phyloP scores from a whole-genome alignment of 2,329 filamentous ascomycete genomes.

The Magnaporthiopsis incrustans region DNA sequence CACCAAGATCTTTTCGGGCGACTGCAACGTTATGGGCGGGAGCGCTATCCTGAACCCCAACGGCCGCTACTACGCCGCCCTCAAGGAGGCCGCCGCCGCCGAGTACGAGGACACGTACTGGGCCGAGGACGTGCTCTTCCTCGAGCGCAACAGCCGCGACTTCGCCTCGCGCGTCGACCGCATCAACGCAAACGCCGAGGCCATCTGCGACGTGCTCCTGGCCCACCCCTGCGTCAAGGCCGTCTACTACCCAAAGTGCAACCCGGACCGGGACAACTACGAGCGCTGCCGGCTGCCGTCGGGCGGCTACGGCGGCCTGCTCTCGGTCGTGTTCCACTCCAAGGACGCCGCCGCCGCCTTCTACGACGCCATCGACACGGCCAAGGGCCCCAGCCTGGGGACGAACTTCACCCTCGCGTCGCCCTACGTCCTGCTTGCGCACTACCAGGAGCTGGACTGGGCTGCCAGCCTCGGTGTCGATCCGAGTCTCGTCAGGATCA shows the following conservation, averaged over 20 bases:
- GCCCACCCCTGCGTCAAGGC: conserved; percentile 58
- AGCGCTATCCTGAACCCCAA: conserved; percentile 58
- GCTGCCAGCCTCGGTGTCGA: conserved; percentile 75
- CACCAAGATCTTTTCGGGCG: conserved; percentile 95
- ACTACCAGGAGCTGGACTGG: conserved; percentile 92
- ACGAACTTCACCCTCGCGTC: conserved; percentile 94
- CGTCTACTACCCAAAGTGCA: conserved; percentile 82
- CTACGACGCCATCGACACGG: conserved; percentile 77
- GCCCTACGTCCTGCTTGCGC: conserved; percentile 85
- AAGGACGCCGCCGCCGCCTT: conserved; percentile 68
- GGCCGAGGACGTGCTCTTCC: conserved; percentile 87
- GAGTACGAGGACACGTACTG: conserved; percentile 83
- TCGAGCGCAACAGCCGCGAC: conserved; percentile 93
- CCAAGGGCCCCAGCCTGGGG: conserved; percentile 89
- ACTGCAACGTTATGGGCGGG: conserved; percentile 97
- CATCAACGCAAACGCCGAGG: conserved; percentile 79
- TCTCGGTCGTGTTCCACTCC: conserved; percentile 74
- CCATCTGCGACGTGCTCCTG: conserved; percentile 65
- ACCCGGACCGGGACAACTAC: conserved; percentile 52
- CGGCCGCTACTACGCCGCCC: conserved; percentile 56
- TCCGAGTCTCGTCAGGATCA: conserved; percentile 72
- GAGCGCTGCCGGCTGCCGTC: conserved; percentile 65
- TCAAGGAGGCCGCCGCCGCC: conserved; percentile 58
- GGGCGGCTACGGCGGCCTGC: conserved; percentile 82
- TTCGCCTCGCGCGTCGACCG: conserved; percentile 75